Evolutionary conservation across 331 rosid genomes (phyloP), one percentile per base, ranked within the genome.

Genomic region (Malus hybrid): DNA sequence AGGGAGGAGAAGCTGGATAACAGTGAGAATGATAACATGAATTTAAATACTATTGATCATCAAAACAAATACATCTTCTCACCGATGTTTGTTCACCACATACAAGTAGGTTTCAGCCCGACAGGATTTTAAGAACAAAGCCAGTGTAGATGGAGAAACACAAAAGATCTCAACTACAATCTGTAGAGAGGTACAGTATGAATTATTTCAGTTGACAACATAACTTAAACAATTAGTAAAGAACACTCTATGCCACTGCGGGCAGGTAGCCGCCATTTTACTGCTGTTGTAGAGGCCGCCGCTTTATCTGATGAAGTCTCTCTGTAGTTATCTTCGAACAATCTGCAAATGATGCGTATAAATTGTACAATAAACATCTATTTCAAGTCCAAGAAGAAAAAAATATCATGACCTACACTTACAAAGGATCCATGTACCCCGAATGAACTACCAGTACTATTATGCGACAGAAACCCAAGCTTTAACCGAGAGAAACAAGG

Each of bases 331-430:
- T 39, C 46, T 39, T 39, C 6, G 63, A 61, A 69, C 61, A 73
- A 73, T 73, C 82, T 77, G 85, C 85, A 81, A 66, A 54, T 61
- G 39, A 76, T 65, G 42, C 15, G 39, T 36, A 77, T n/a, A 27
- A 27, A 31, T 48, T n/a, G 66, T 11, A 54, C n/a, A 24, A 14
- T 3, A 11, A 52, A 73, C 56, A 71, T 73, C 28, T 71, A 78
- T 48, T 69, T 20, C n/a, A 72, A 34, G 16, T 69, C 71, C 62
- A 46, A 69, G 60, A 15, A 8, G 60, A 34, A 65, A 5, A 66
- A 48, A 65, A 24, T 8, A 54, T 61, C 76, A 69, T 7, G 28
- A 78, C 68, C 61, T 33, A 62, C 62, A 36, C 19, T 9, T 27
- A 60, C 36, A 78, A 82, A 61, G 60, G 39, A 31, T 73, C 60